Percentiles rank a stretch among this genome's conserved stretches.
These are phyloP conservation scores for Zychaea mexicana DNA, from an alignment of 371 early-diverging fungal species.

Conservation along the genomic window DNA sequence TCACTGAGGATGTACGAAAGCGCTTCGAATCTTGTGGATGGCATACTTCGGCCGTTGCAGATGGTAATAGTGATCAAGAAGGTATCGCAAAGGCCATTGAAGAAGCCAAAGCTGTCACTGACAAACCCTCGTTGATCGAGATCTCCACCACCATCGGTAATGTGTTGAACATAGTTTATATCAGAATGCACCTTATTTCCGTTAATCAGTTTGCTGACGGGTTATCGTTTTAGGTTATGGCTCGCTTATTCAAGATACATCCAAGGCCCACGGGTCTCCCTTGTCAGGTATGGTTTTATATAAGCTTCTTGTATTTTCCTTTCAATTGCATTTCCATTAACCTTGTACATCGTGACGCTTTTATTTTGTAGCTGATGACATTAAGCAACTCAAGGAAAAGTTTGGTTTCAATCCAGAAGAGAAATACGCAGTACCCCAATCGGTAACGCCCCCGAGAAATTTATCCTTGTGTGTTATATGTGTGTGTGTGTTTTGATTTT, in stretches of 20 bases:
- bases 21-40: conserved; percentile 96
- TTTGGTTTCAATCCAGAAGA: conserved; percentile 79
- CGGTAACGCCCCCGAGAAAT: conserved; percentile 12
- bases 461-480: not conserved
- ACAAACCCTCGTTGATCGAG: conserved; percentile 89
- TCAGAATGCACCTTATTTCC: not conserved
- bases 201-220: too few relatives aligned
- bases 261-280: conserved; percentile 86
- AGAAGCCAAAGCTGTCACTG: conserved; percentile 79
- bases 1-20: conserved; percentile 92
- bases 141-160: conserved; percentile 80
- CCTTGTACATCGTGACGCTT: not conserved
- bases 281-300: conserved; percentile 55
- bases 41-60: conserved; percentile 79
- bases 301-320: not conserved
- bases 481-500: not conserved
- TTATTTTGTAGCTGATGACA: conserved; percentile 66
- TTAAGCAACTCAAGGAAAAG: conserved; percentile 77
- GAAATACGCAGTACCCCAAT: conserved; percentile 65
- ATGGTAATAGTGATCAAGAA: conserved; percentile 84
- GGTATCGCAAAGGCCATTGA: conserved; percentile 76
- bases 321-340: not conserved
- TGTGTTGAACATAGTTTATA: too few relatives aligned
- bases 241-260: conserved; percentile 79
- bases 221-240: conserved; percentile 57